phyloP scores from a whole-genome alignment of 352 stramenopile genomes.

The Phytophthora parvispora region DNA sequence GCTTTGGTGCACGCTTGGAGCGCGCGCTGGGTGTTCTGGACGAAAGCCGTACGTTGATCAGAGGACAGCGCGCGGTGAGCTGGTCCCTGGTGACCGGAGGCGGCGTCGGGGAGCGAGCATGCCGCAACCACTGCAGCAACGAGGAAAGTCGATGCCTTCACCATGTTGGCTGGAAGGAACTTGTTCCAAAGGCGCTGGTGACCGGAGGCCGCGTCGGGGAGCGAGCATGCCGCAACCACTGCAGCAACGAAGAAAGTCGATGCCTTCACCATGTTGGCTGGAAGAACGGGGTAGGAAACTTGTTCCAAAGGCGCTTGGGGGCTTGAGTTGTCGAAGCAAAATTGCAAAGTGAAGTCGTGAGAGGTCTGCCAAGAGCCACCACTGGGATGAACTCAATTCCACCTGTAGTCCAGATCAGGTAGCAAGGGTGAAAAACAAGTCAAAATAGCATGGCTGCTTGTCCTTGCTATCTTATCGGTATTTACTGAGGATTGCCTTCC shows the following conservation, averaged over 20 bases:
- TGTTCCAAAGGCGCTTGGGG: conserved; percentile 1
- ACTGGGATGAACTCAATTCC: too few relatives aligned
- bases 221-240: conserved; percentile 3
- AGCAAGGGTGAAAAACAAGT: too few relatives aligned
- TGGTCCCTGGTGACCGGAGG: conserved; percentile 8
- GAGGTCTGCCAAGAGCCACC: too few relatives aligned
- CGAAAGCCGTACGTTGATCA: conserved; percentile 19
- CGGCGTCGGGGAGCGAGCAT: background rate
- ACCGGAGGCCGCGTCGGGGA: background rate
- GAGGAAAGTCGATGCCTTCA: conserved; percentile 12
- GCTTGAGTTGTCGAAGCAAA: background rate
- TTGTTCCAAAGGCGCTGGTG: conserved; percentile 12
- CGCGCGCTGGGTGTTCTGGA: conserved; percentile 2
- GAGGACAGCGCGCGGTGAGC: conserved; percentile 6
- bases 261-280: conserved; percentile 20
- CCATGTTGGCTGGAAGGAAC: conserved; percentile 9
- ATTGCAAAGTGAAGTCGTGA: conserved; percentile 1
- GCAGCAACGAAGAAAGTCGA: conserved; percentile 3
- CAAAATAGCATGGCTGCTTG: too few relatives aligned
- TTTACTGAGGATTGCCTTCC: too few relatives aligned
- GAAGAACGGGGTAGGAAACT: too few relatives aligned
- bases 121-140: conserved; percentile 9
- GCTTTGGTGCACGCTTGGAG: conserved; percentile 10
- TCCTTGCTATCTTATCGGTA: too few relatives aligned
- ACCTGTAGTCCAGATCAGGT: too few relatives aligned